phyloP scores from a whole-genome alignment of 371 early-diverging fungal genomes.

The Mortierella polycephala region DNA sequence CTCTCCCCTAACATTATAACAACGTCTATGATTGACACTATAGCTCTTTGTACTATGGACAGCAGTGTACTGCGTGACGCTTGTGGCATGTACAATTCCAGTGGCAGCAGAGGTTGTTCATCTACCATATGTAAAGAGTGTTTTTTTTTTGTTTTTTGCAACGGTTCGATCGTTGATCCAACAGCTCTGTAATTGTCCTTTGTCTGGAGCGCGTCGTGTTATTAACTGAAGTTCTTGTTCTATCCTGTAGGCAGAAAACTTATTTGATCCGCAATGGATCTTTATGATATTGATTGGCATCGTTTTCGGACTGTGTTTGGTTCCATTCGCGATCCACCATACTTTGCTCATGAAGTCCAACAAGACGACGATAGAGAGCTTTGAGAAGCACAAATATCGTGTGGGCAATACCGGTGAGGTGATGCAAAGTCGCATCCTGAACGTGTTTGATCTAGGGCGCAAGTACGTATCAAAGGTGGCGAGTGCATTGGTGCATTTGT shows the following conservation, averaged over 20 bases:
- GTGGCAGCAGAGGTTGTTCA: constrained; percentile 32
- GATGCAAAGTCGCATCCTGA: constrained; percentile 50
- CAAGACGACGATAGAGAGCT: constrained; percentile 57
- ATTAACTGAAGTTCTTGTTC: not conserved
- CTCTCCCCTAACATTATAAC: not conserved
- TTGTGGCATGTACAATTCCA: constrained; percentile 48
- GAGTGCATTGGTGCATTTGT: not conserved
- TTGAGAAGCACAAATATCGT: constrained; percentile 50
- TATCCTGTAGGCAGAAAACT: constrained; percentile 18
- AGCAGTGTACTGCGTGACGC: constrained; percentile 45
- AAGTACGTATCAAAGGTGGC: constrained; percentile 25
- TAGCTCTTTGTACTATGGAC: constrained; percentile 54
- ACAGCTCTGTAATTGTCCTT: not conserved
- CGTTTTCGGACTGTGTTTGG: constrained; percentile 54
- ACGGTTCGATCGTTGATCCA: not conserved
- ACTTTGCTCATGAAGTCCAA: constrained; percentile 51
- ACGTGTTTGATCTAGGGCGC: constrained; percentile 56
- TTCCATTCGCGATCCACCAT: constrained; percentile 55
- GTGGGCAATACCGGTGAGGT: constrained; percentile 37
- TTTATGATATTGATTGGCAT: constrained; percentile 50
- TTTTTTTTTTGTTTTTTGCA: not conserved
- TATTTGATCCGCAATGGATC: constrained; percentile 54
- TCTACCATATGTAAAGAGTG: constrained; percentile 32
- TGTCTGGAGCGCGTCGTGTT: too few species aligned
- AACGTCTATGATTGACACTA: too few species aligned